phyloP scores from a whole-genome alignment of 352 stramenopile species.

The Vaucheria bursata region DNA sequence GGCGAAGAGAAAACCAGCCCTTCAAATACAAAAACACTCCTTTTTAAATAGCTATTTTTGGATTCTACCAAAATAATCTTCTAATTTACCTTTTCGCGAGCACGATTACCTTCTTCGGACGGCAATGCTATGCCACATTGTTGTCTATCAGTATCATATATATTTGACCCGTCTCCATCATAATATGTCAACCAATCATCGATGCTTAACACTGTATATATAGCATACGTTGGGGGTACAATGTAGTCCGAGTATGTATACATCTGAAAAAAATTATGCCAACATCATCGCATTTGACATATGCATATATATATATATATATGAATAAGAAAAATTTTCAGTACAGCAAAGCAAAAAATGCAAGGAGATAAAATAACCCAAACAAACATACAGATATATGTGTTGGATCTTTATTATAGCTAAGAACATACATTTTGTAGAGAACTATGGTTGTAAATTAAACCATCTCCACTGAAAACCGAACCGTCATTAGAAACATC shows the following conservation, averaged over 20 bases:
- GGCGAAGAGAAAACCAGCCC: conserved; percentile 80
- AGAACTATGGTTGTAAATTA: conserved; percentile 50
- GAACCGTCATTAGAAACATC: conserved; percentile 43
- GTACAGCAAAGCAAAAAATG: too few species aligned
- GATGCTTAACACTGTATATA: conserved; percentile 31
- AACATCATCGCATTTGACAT: too few species aligned
- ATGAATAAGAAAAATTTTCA: too few species aligned
- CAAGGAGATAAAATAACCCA: too few species aligned
- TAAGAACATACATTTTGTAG: conserved; percentile 10
- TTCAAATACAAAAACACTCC: conserved; percentile 20
- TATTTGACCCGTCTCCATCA: neutral
- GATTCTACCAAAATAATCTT: too few species aligned
- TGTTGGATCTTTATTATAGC: too few species aligned
- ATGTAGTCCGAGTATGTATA: conserved; percentile 46
- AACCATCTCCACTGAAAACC: conserved; percentile 55
- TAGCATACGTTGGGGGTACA: conserved; percentile 43
- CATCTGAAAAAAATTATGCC: too few species aligned
- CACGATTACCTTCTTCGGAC: neutral
- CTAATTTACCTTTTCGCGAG: neutral
- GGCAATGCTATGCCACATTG: neutral
- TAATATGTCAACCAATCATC: neutral
- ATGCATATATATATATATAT: too few species aligned
- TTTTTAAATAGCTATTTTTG: too few species aligned
- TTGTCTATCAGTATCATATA: conserved; percentile 16
- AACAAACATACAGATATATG: too few species aligned